A percentile compares a stretch with the other conserved stretches of the same genome.
These are phyloP conservation scores for Canna indica DNA, from an alignment of 176 grass and related monocot species.

Conservation along the genomic window DNA sequence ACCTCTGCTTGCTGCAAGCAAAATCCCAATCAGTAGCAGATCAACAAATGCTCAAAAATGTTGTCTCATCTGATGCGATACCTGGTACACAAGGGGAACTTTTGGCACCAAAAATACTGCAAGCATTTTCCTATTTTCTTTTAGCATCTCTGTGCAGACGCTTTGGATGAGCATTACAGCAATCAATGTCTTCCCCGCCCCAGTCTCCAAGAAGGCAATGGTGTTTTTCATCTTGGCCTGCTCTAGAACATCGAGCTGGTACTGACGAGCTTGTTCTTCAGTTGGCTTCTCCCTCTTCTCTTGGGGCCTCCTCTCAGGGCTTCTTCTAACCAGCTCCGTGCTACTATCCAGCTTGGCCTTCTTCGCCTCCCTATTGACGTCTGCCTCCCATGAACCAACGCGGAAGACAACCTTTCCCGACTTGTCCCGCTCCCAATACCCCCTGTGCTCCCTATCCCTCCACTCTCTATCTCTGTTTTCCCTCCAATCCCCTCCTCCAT, in stretches of 20 bases:
- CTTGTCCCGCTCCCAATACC: constrained; percentile 85
- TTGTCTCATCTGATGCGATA: constrained; percentile 10
- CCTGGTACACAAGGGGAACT: constrained; percentile 98
- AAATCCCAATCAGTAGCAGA: neutral
- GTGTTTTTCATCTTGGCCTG: constrained; percentile 94
- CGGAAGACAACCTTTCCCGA: constrained; percentile 82
- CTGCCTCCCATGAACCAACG: constrained; percentile 67
- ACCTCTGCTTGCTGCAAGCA: constrained; percentile 90
- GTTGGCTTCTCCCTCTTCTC: constrained; percentile 44
- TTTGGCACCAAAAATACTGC: constrained; percentile 91
- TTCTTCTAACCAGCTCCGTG: constrained; percentile 19
- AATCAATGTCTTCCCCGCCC: constrained; percentile 83
- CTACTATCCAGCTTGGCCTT: constrained; percentile 25
- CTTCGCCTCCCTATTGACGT: constrained; percentile 49
- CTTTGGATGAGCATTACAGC: constrained; percentile 87
- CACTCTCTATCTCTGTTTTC: constrained; percentile 12
- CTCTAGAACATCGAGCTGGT: constrained; percentile 91
- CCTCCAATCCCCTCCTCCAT: constrained; percentile 19
- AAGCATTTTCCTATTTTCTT: constrained; percentile 77
- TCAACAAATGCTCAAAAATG: neutral
- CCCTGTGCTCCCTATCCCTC: constrained; percentile 40
- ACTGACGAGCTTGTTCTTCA: constrained; percentile 79
- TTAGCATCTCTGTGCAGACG: constrained; percentile 49
- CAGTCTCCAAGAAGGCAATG: constrained; percentile 85
- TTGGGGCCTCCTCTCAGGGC: constrained; percentile 34